phyloP scores from a whole-genome alignment of 345 rosid species.

The Sapria himalayana region DNA sequence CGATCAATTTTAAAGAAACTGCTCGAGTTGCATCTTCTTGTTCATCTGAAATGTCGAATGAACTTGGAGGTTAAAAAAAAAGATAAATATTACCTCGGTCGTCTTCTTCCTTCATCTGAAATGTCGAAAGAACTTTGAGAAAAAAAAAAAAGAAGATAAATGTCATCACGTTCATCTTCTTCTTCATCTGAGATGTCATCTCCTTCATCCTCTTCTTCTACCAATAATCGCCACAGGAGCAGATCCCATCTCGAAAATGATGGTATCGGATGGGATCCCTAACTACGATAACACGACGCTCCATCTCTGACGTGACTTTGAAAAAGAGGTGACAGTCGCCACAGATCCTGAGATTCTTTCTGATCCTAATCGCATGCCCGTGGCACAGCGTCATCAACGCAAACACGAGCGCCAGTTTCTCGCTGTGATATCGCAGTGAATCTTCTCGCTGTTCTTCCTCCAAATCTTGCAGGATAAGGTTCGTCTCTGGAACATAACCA shows the following conservation, averaged over 20 bases:
- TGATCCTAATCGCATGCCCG: constrained; percentile 32
- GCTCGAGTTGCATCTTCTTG: too few relatives aligned
- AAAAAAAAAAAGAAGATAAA: too few relatives aligned
- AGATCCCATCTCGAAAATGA: constrained; percentile 35
- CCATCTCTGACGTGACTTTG: constrained; percentile 32
- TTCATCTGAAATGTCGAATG: too few relatives aligned
- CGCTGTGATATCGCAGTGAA: constrained; percentile 39
- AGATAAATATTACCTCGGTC: too few relatives aligned
- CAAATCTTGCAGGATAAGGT: constrained; percentile 42
- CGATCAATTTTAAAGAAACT: too few relatives aligned
- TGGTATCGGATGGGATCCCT: constrained; percentile 51
- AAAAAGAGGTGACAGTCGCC: constrained; percentile 51
- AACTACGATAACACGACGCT: constrained; percentile 27
- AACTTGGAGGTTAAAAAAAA: too few relatives aligned
- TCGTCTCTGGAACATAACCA: constrained; percentile 49
- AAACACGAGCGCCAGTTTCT: constrained; percentile 41
- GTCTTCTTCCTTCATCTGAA: too few relatives aligned
- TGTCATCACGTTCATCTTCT: too few relatives aligned
- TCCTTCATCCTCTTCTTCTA: constrained; percentile 8
- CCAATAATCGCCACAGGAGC: constrained; percentile 61
- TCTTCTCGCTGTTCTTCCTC: constrained; percentile 59
- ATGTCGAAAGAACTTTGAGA: too few relatives aligned
- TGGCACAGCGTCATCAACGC: constrained; percentile 20
- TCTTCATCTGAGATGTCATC: too few relatives aligned
- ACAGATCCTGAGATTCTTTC: constrained; percentile 47